These are phyloP conservation scores for Hymenoscyphus repandus DNA, from an alignment of 2,329 filamentous ascomycete genomes.

Conservation along the genomic window DNA sequence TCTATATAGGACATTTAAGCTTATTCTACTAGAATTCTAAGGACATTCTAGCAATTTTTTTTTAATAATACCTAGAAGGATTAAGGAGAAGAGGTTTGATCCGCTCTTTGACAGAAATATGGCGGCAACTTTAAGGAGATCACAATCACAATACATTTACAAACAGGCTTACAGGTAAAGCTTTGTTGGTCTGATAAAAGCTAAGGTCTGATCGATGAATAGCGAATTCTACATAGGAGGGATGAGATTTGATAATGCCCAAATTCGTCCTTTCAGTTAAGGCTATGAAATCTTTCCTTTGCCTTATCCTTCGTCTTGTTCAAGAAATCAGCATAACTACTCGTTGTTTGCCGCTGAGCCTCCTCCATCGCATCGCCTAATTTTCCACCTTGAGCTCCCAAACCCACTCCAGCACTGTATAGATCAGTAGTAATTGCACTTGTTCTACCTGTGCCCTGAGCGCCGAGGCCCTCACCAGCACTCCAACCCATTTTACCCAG, in stretches of 20 bases:
- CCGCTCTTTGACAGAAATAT: too few species aligned
- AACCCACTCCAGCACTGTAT: slow-evolving; percentile 63
- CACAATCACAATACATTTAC: too few species aligned
- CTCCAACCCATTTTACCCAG: slow-evolving; percentile 71
- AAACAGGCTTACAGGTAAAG: too few species aligned
- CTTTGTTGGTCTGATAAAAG: too few species aligned
- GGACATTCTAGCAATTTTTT: too few species aligned
- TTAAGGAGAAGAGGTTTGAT: too few species aligned
- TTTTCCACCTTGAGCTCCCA: slow-evolving; percentile 65
- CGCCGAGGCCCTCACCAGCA: slow-evolving; percentile 59
- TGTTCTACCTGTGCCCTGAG: slow-evolving; percentile 55
- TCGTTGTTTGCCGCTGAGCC: slow-evolving; percentile 56
- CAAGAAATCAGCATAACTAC: slow-evolving; percentile 57
- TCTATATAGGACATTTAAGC: too few species aligned
- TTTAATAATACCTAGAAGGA: too few species aligned
- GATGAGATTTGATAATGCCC: slow-evolving; percentile 37
- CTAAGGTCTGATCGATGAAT: too few species aligned
- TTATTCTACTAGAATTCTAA: too few species aligned
- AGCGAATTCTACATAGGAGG: too few species aligned
- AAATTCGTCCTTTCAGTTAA: slow-evolving; percentile 32
- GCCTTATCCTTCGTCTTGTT: slow-evolving; percentile 61
- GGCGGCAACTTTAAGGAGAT: too few species aligned
- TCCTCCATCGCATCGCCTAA: slow-evolving; percentile 62
- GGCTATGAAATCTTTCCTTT: slow-evolving; percentile 57
- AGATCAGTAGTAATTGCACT: slow-evolving; percentile 59